Evolutionary conservation across 1,284 basidiomycete genomes (phyloP).

Genomic region (Austroboletus niveus): DNA sequence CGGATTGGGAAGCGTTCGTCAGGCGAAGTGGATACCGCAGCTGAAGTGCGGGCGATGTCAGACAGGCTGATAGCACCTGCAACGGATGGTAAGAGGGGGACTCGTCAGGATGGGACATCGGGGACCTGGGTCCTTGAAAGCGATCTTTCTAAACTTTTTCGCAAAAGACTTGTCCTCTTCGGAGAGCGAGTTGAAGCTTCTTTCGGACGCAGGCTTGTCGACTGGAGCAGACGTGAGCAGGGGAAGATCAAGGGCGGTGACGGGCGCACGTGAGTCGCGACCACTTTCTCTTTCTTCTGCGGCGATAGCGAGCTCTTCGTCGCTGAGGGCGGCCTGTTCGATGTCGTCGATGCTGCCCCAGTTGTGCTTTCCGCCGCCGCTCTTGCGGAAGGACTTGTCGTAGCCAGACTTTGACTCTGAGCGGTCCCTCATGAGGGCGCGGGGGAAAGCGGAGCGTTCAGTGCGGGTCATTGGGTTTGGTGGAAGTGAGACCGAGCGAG

Average conservation of each 20-base stretch:
- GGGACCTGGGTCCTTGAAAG: constrained; percentile 56
- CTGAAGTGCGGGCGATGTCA: constrained; percentile 78
- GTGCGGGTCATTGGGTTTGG: constrained; percentile 68
- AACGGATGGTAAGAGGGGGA: constrained; percentile 7
- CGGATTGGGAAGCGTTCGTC: constrained; percentile 37
- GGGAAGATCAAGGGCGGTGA: constrained; percentile 11
- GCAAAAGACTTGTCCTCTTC: constrained; percentile 69
- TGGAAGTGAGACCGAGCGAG: no score
- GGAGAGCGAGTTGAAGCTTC: constrained; percentile 42
- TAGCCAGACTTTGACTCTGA: constrained; percentile 76
- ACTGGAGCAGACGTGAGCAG: constrained; percentile 6
- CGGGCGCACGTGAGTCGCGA: constrained; percentile 25
- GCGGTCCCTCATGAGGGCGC: constrained; percentile 76
- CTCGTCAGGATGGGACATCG: background rate
- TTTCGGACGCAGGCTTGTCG: background rate
- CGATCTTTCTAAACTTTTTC: constrained; percentile 63
- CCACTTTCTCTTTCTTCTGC: constrained; percentile 22
- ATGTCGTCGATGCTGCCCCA: constrained; percentile 76
- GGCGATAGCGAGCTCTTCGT: constrained; percentile 47
- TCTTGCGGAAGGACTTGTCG: constrained; percentile 73
- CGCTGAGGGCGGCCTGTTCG: constrained; percentile 50
- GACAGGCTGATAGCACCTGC: constrained; percentile 62
- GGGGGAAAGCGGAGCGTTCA: constrained; percentile 68
- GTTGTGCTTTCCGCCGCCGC: constrained; percentile 77
- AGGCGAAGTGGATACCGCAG: constrained; percentile 68